Evolutionary conservation across 176 grass and related monocot genomes (phyloP).

Genomic region (Phragmites australis): DNA sequence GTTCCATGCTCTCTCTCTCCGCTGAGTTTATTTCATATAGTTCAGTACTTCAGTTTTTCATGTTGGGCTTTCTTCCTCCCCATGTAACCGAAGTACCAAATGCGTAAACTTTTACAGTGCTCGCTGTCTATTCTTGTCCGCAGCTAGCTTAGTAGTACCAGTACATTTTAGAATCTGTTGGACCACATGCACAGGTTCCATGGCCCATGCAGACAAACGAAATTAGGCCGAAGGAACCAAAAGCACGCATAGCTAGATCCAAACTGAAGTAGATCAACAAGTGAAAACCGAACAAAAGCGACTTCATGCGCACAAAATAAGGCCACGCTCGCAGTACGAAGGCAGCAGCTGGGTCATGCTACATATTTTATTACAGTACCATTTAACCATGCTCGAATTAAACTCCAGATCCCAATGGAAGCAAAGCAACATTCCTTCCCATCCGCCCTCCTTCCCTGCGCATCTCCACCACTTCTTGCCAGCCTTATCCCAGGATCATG

Average conservation of each 20-base stretch:
- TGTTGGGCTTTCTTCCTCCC: too few species aligned
- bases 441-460: background rate
- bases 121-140: background rate
- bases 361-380: too few species aligned
- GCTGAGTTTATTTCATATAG: too few species aligned
- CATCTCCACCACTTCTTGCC: background rate
- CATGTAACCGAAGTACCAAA: background rate
- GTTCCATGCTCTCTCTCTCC: too few species aligned
- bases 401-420: slow-evolving; percentile 49
- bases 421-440: slow-evolving; percentile 46
- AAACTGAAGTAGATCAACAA: background rate
- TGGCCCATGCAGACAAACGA: slow-evolving; percentile 17
- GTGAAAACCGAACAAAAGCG: background rate
- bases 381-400: background rate
- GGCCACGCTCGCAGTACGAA: too few species aligned
- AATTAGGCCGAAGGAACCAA: background rate
- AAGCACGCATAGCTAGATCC: slow-evolving; percentile 31
- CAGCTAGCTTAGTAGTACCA: background rate
- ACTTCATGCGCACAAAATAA: slow-evolving; percentile 11
- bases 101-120: background rate
- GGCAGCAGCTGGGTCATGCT: too few species aligned
- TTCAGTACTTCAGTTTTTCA: too few species aligned
- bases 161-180: background rate
- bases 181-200: background rate
- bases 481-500: slow-evolving; percentile 5